Percentiles rank a stretch among this genome's conserved stretches.
These are phyloP conservation scores for Sclerotinia trifoliorum DNA, from an alignment of 2,329 filamentous ascomycete genomes.

Conservation along the genomic window DNA sequence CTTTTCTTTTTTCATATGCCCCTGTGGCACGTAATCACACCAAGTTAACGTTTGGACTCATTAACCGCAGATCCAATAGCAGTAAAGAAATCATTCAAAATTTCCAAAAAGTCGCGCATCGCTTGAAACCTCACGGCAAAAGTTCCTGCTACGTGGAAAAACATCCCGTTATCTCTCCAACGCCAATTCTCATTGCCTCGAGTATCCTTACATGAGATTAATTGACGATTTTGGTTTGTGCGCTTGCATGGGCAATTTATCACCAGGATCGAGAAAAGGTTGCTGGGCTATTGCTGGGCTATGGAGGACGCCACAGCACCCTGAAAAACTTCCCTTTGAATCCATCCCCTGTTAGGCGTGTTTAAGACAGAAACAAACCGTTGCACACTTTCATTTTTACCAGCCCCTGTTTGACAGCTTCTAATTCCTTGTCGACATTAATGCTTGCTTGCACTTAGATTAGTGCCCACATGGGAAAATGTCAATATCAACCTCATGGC, in stretches of 20 bases:
- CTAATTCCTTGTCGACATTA: conserved; percentile 21
- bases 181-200: conserved; percentile 9
- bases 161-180: conserved; percentile 19
- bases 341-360: conserved; percentile 19
- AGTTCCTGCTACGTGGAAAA: conserved; percentile 22
- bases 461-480: conserved; percentile 28
- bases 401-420: conserved; percentile 32
- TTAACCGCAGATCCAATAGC: conserved; percentile 23
- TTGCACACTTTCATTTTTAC: conserved; percentile 19
- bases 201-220: conserved; percentile 3
- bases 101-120: conserved; percentile 20
- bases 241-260: conserved; percentile 23
- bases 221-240: conserved; percentile 25
- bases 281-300: conserved; percentile 5
- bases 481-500: conserved; percentile 33
- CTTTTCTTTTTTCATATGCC: conserved; percentile 18
- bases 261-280: conserved; percentile 24
- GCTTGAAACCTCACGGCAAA: conserved; percentile 26
- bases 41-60: conserved; percentile 18
- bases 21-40: conserved; percentile 25
- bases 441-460: conserved; percentile 23
- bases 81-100: conserved; percentile 7
- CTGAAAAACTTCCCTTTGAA: conserved; percentile 9
- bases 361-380: conserved; percentile 17
- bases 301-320: conserved; percentile 26